Conservation (phyloP, 2,329 filamentous ascomycete species). For the Aureobasidium sp. region DNA sequence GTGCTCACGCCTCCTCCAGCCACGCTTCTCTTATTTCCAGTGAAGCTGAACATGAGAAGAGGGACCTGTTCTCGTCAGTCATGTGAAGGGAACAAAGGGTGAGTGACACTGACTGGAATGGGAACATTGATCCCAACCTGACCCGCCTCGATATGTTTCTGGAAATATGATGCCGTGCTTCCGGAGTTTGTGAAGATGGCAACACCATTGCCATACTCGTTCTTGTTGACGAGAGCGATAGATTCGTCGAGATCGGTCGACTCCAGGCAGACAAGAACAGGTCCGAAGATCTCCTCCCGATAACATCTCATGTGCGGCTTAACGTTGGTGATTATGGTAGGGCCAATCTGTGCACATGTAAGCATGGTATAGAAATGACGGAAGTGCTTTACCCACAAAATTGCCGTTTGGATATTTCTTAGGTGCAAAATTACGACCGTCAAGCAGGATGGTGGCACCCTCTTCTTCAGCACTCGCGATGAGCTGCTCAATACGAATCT, state of each 20-base stretch:
- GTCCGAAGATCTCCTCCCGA: constrained; percentile 78
- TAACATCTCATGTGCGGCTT: constrained; percentile 74
- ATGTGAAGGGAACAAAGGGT: too few relatives aligned
- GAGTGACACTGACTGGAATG: constrained; percentile 41
- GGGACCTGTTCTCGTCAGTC: constrained; percentile 23
- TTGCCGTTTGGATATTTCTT: constrained; percentile 78
- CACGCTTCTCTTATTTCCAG: constrained; percentile 76
- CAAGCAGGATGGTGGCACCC: constrained; percentile 72
- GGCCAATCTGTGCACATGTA: constrained; percentile 47
- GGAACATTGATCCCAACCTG: constrained; percentile 83
- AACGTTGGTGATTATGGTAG: constrained; percentile 76
- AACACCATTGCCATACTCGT: constrained; percentile 81
- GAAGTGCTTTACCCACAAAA: constrained; percentile 35
- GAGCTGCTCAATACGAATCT: constrained; percentile 59
- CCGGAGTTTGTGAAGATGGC: constrained; percentile 79
- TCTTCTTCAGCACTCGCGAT: constrained; percentile 73
- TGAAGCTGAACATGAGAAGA: constrained; percentile 57
- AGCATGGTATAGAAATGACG: too few relatives aligned
- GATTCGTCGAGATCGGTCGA: constrained; percentile 74
- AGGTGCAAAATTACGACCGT: constrained; percentile 68
- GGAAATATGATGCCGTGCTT: constrained; percentile 69
- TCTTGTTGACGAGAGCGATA: constrained; percentile 72
- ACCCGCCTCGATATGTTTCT: constrained; percentile 73
- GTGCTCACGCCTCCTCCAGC: constrained; percentile 88
- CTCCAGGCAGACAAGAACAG: constrained; percentile 69